Conservation (phyloP, 257 asterid species). For the Solanum chmielewskii region DNA sequence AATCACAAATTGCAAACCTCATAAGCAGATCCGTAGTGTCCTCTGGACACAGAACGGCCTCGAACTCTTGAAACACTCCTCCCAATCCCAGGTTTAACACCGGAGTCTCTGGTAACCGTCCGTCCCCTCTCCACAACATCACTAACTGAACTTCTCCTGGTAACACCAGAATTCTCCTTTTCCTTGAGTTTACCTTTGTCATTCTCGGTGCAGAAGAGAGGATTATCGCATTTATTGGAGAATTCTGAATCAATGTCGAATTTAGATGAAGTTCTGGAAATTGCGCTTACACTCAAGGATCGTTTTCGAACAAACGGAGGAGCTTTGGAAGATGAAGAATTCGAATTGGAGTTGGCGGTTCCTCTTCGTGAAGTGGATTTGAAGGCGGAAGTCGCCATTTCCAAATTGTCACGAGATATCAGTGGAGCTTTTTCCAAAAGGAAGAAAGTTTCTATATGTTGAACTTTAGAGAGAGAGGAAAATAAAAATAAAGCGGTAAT, state of each 20-base stretch:
- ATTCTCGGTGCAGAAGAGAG: conserved; percentile 51
- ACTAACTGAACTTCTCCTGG: not conserved
- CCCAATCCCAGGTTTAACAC: conserved; percentile 54
- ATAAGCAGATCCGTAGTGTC: conserved; percentile 19
- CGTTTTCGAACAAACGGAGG: conserved; percentile 29
- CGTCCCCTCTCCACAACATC: conserved; percentile 49
- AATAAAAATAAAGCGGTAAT: not conserved
- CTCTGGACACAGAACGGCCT: conserved; percentile 47
- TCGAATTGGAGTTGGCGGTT: not conserved
- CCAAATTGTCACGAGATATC: not conserved
- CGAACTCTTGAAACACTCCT: conserved; percentile 67
- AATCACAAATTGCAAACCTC: conserved; percentile 25
- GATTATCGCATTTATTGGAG: conserved; percentile 63
- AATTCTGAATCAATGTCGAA: conserved; percentile 35
- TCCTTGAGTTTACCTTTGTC: not conserved
- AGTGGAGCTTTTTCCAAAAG: not conserved
- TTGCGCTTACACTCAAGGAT: conserved; percentile 65
- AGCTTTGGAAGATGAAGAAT: conserved; percentile 9
- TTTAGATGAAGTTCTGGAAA: conserved; percentile 30
- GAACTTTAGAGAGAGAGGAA: not conserved
- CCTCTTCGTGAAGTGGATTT: conserved; percentile 63
- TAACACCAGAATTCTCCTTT: not conserved
- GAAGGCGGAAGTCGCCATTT: conserved; percentile 60
- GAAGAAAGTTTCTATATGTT: not conserved
- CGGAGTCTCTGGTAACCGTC: conserved; percentile 31